Evolutionary conservation across 352 stramenopile species (phyloP).

Genomic region (Phytophthora podocarpi): DNA sequence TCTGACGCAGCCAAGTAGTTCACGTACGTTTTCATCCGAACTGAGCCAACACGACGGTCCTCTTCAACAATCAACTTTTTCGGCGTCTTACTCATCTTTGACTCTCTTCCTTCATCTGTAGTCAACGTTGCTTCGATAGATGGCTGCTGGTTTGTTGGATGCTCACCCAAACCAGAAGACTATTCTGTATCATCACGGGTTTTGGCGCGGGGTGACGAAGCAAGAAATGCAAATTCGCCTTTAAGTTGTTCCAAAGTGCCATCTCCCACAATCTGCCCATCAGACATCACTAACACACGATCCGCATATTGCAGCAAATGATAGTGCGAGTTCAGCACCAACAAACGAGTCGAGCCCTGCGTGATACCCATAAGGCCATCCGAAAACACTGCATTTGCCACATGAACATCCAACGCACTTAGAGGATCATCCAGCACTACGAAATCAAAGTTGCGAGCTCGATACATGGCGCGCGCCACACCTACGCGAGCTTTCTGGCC

Average conservation of each 20-base stretch:
- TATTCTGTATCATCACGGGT: too few species aligned
- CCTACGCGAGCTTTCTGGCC: conserved; percentile 80
- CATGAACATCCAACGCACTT: conserved; percentile 86
- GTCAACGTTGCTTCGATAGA: not conserved
- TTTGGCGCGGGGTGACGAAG: conserved; percentile 6
- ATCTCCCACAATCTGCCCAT: conserved; percentile 82
- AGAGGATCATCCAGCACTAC: conserved; percentile 72
- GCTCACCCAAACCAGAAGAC: too few species aligned
- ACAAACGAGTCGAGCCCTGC: conserved; percentile 73
- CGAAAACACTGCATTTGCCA: conserved; percentile 93
- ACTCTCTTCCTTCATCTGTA: not conserved
- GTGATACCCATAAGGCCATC: conserved; percentile 81
- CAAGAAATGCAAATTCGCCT: conserved; percentile 37
- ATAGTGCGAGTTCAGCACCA: conserved; percentile 94
- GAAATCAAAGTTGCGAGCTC: conserved; percentile 57
- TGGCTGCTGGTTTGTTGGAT: too few species aligned
- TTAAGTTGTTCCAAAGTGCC: conserved; percentile 77
- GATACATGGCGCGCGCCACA: conserved; percentile 67
- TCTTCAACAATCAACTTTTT: conserved; percentile 50
- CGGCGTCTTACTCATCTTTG: not conserved
- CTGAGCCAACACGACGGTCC: conserved; percentile 46
- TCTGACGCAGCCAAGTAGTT: conserved; percentile 55
- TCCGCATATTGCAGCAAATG: conserved; percentile 82
- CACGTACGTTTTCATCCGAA: conserved; percentile 49
- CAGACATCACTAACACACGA: conserved; percentile 67